Base-by-base conservation (phyloP, 176 grass and related monocot species). In the Carex kokanica region DNA sequence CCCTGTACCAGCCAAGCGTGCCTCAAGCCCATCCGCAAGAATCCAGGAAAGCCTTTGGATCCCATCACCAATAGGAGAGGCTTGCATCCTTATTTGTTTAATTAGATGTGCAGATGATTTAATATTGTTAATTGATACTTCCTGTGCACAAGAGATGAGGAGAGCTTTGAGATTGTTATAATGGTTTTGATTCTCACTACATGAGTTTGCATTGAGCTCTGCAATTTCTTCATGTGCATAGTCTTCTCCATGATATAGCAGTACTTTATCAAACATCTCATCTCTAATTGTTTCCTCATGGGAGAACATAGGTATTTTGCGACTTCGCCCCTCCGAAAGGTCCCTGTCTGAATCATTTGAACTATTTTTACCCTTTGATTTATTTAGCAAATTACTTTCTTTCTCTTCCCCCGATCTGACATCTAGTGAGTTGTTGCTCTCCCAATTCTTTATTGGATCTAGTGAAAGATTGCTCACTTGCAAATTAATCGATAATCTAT, bases 11-110 rank as follows among this genome's bases (percentile, higher is more conserved):
- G 57, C 70, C 85, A 94, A 84, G 27, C 90, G 87, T 18, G 92
- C 90, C 86, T 94, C 87, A 7, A 94, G 92, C 29, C 63, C 85
- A 65, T 89, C 78, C 6, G 58, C 92, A 60, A 94, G 87, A 29
- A 84, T 82, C 66, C 80, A 47, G 51, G 89, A 90, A 55, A 91
- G 60, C 57, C 90, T 89, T 69, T 91, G 85, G 51, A 69, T 60
- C 27, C 62, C 75, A 80, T 94, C 83, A 73, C 92, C 90, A 25
- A 84, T 18, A 23, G 85, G 74, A 5, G 83, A 91, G 8, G 85
- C 72, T 6, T 94, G 87, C 18, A 79, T 13, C 18, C 90, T 86
- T 87, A 94, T 91, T 86, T 85, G 81, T 87, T 70, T 71, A 34
- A 91, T 58, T 1, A 90, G 61, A 40, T 27, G 80, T 86, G 82